Conservation (phyloP, 192 early-diverging fungal species). For the Backusella mclennaniae region DNA sequence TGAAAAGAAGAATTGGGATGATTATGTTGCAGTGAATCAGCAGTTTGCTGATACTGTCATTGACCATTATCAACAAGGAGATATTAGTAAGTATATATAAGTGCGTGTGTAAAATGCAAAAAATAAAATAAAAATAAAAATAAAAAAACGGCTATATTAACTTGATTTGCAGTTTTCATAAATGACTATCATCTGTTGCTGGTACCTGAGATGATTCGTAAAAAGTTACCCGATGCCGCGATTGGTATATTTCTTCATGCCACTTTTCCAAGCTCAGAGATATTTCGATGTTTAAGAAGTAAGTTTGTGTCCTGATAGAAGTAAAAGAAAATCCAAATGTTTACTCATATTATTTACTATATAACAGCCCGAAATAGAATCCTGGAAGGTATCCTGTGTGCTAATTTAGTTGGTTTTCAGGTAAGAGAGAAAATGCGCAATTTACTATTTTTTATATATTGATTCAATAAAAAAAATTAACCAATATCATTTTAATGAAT, state of each 20-base stretch:
- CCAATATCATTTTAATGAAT: neutral
- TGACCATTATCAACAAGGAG: slow-evolving; percentile 70
- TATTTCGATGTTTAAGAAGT: slow-evolving; percentile 88
- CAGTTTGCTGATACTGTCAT: slow-evolving; percentile 75
- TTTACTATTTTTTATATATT: neutral
- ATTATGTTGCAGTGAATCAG: slow-evolving; percentile 83
- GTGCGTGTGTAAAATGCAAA: neutral
- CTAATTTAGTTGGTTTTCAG: slow-evolving; percentile 94
- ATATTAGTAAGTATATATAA: slow-evolving; percentile 58
- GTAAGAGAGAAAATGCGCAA: slow-evolving; percentile 19
- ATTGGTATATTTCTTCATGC: slow-evolving; percentile 98
- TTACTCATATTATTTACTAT: neutral
- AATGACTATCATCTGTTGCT: slow-evolving; percentile 98
- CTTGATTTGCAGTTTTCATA: slow-evolving; percentile 75
- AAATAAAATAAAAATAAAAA: too few species aligned
- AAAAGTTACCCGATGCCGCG: slow-evolving; percentile 76
- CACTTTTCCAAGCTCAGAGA: slow-evolving; percentile 94
- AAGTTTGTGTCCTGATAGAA: slow-evolving; percentile 24
- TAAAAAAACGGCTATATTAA: neutral
- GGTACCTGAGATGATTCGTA: slow-evolving; percentile 84
- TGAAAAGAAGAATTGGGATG: slow-evolving; percentile 70
- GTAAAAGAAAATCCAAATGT: neutral
- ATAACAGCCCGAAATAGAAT: slow-evolving; percentile 72
- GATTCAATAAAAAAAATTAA: neutral
- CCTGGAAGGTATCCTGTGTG: slow-evolving; percentile 84